phyloP scores from a whole-genome alignment of 345 rosid species.

The Moricandia arvensis region DNA sequence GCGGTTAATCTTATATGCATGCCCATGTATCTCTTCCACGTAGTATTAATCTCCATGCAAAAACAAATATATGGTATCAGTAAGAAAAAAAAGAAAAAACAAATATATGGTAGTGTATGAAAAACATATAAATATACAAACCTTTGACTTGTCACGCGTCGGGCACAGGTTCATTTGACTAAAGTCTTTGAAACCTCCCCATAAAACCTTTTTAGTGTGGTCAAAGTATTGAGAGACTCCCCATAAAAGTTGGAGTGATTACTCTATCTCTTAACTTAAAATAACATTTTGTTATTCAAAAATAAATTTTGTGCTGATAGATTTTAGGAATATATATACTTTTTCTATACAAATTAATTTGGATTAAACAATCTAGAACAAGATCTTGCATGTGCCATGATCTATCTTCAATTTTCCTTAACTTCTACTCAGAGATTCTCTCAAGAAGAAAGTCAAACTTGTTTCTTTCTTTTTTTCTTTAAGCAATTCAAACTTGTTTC shows the following conservation, averaged over 20 bases:
- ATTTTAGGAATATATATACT: neutral
- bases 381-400: slow-evolving; percentile 40
- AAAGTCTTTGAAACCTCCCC: neutral
- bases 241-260: neutral
- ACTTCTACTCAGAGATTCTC: slow-evolving; percentile 15
- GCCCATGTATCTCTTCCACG: slow-evolving; percentile 17
- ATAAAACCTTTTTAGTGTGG: too few relatives aligned
- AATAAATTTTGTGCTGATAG: neutral
- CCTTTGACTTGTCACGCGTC: slow-evolving; percentile 12
- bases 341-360: neutral
- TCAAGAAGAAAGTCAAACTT: slow-evolving; percentile 33
- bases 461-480: slow-evolving; percentile 2
- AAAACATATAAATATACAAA: too few relatives aligned
- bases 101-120: neutral
- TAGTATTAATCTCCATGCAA: slow-evolving; percentile 4
- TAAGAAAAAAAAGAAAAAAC: neutral
- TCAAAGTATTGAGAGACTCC: too few relatives aligned
- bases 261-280: neutral
- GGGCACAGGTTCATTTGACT: slow-evolving; percentile 2
- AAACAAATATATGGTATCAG: too few relatives aligned
- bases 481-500: slow-evolving; percentile 9
- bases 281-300: slow-evolving; percentile 4
- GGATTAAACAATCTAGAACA: slow-evolving; percentile 14
- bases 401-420: slow-evolving; percentile 19
- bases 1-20: slow-evolving; percentile 23